A percentile compares a stretch with the other conserved stretches of the same genome.
phyloP scores from a whole-genome alignment of 108 stramenopile species.

The Asterionellopsis glacialis region DNA sequence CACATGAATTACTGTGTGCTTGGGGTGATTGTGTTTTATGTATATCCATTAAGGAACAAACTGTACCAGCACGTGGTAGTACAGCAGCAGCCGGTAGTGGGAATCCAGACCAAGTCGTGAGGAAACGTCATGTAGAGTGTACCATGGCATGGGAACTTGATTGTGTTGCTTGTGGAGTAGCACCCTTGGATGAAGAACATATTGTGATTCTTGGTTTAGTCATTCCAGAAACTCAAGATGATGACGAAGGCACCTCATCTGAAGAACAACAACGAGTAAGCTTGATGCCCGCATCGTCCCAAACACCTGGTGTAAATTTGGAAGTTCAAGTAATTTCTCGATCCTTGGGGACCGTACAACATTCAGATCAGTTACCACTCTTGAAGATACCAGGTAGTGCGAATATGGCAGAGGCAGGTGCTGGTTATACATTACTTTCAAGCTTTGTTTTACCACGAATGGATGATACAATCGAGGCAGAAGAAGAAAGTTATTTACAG shows the following conservation, averaged over 20 bases:
- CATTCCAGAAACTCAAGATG: constrained; percentile 16
- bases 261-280: constrained; percentile 3
- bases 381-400: constrained; percentile 5
- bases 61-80: neutral
- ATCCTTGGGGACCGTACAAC: constrained; percentile 36
- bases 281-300: constrained; percentile 1
- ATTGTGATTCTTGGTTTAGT: constrained; percentile 70
- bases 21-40: constrained; percentile 88
- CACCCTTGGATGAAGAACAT: constrained; percentile 65
- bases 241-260: constrained; percentile 16
- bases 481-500: constrained; percentile 29
- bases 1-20: constrained; percentile 47
- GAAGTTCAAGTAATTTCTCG: constrained; percentile 77
- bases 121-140: constrained; percentile 41
- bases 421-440: constrained; percentile 40
- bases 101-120: constrained; percentile 1
- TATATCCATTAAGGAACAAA: constrained; percentile 41
- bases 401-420: constrained; percentile 4
- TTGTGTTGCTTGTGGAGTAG: constrained; percentile 73
- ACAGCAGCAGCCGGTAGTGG: neutral
- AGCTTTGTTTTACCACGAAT: constrained; percentile 64
- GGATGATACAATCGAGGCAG: constrained; percentile 58
- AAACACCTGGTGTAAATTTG: constrained; percentile 31
- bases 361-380: constrained; percentile 41
- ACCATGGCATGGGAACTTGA: constrained; percentile 88